Conservation (phyloP, 768 basidiomycete genomes). For the Saitozyma sp. region DNA sequence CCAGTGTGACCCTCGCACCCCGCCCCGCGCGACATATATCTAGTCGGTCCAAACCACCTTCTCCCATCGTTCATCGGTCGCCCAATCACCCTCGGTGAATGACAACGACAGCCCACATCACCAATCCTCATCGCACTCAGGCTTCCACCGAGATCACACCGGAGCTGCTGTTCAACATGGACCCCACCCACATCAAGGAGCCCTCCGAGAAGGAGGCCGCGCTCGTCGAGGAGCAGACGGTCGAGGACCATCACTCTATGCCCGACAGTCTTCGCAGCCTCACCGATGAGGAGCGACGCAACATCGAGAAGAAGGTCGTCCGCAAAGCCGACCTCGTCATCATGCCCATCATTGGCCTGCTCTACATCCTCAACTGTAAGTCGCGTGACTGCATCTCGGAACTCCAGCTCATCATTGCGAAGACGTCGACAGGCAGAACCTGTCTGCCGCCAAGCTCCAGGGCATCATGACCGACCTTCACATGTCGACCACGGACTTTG, state of each 20-base stretch:
- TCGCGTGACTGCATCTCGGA: neutral
- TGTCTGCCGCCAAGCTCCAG: conserved; percentile 42
- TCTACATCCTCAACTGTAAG: conserved; percentile 42
- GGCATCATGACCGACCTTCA: conserved; percentile 43
- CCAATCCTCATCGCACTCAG: no score
- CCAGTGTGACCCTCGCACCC: no score
- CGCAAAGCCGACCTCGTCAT: conserved; percentile 38
- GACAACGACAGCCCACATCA: no score
- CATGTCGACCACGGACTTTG: conserved; percentile 40
- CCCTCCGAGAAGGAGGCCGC: no score
- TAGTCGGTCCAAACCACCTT: no score
- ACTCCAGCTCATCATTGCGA: neutral
- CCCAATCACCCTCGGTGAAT: no score
- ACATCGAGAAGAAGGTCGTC: conserved; percentile 35
- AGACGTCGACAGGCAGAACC: conserved; percentile 42
- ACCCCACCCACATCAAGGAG: no score
- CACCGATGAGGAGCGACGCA: conserved; percentile 20
- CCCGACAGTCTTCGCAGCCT: conserved; percentile 29
- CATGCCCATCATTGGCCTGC: conserved; percentile 32
- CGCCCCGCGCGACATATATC: no score
- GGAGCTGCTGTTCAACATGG: no score
- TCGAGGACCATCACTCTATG: conserved; percentile 3
- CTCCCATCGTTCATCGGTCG: no score
- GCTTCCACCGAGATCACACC: no score
- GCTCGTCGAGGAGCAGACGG: no score